Conservation (phyloP, 73 alveolate species). For the Effrenium voratum region DNA sequence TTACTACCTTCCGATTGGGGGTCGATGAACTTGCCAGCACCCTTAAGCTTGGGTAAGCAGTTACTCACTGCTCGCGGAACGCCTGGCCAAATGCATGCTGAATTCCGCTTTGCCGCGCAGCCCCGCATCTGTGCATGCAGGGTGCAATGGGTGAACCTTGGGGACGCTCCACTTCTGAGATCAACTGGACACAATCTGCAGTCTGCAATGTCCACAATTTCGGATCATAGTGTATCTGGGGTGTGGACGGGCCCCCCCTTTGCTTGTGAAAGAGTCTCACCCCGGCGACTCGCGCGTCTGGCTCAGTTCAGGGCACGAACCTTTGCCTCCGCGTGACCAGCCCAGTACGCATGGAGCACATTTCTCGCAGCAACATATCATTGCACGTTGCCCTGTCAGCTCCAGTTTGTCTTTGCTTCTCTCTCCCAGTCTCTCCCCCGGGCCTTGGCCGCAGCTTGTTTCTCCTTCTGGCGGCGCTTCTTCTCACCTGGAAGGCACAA, state of each 20-base stretch:
- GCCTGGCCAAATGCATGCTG: too few relatives aligned
- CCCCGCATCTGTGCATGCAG: too few relatives aligned
- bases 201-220: too few relatives aligned
- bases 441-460: slow-evolving; percentile 79
- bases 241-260: slow-evolving; percentile 4
- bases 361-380: background rate
- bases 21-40: too few relatives aligned
- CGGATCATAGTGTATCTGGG: too few relatives aligned
- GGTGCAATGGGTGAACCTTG: too few relatives aligned
- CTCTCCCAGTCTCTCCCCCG: background rate
- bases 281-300: background rate
- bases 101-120: too few relatives aligned
- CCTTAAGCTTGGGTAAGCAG: too few relatives aligned
- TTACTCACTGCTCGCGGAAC: too few relatives aligned
- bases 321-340: slow-evolving; percentile 46
- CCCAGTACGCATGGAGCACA: background rate
- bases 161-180: too few relatives aligned
- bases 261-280: slow-evolving; percentile 55
- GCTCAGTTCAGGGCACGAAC: slow-evolving; percentile 39
- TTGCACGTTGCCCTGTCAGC: background rate
- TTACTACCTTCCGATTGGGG: too few relatives aligned
- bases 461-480: slow-evolving; percentile 94
- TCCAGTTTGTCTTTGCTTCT: background rate
- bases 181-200: too few relatives aligned
- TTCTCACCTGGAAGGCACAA: slow-evolving; percentile 87